phyloP scores from a whole-genome alignment of 2,329 filamentous ascomycete genomes.

The Ophiostoma sp. region DNA sequence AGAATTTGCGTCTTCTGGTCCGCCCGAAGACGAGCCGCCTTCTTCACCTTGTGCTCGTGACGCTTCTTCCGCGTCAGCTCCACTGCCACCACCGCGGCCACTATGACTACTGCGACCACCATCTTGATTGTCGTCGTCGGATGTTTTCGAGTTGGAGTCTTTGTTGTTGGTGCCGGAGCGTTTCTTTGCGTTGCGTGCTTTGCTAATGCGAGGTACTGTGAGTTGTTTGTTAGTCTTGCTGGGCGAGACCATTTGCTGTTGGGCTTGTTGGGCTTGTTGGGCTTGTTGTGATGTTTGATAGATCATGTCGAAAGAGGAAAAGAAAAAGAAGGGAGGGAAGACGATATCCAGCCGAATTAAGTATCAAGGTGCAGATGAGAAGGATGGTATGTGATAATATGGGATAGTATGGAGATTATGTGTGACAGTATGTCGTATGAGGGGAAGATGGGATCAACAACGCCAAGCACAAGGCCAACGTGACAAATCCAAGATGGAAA shows the following conservation, averaged over 20 bases:
- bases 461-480: constrained; percentile 1
- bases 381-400: background rate
- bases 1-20: constrained; percentile 13
- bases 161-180: background rate
- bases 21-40: constrained; percentile 6
- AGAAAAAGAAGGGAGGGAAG: background rate
- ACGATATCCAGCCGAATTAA: constrained; percentile 1
- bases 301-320: constrained; percentile 3
- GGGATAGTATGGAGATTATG: background rate
- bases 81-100: constrained; percentile 11
- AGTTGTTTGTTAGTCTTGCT: constrained; percentile 17
- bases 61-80: constrained; percentile 16
- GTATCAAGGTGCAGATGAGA: constrained; percentile 2
- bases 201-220: constrained; percentile 20
- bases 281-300: constrained; percentile 8
- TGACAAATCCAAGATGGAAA: constrained; percentile 12
- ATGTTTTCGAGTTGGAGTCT: background rate
- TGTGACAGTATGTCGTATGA: background rate
- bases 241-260: constrained; percentile 1
- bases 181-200: background rate
- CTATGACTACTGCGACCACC: constrained; percentile 4
- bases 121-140: constrained; percentile 1
- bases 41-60: constrained; percentile 10
- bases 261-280: constrained; percentile 13
- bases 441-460: background rate